Conservation (phyloP, 768 basidiomycete species). For the Steccherinum ochraceum region DNA sequence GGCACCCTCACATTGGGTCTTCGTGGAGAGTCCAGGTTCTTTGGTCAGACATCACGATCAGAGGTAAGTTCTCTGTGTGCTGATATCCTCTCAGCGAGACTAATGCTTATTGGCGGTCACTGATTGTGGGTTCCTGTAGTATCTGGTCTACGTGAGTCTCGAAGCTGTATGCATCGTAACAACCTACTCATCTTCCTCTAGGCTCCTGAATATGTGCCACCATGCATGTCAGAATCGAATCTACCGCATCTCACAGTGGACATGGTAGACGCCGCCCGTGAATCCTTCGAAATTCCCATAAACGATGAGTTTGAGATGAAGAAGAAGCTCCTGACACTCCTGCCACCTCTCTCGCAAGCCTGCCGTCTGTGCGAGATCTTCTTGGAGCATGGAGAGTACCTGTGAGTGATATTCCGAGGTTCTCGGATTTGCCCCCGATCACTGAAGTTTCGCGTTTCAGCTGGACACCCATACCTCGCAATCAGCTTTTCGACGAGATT, state of each 20-base stretch:
- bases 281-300: slow-evolving; percentile 20
- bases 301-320: slow-evolving; percentile 25
- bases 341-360: slow-evolving; percentile 57
- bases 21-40: slow-evolving; percentile 47
- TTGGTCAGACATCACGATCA: slow-evolving; percentile 60
- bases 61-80: slow-evolving; percentile 40
- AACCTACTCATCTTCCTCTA: slow-evolving; percentile 6
- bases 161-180: background rate
- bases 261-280: slow-evolving; percentile 33
- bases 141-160: slow-evolving; percentile 45
- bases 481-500: slow-evolving; percentile 52
- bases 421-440: background rate
- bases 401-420: slow-evolving; percentile 33
- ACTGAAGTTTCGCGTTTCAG: slow-evolving; percentile 26
- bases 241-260: slow-evolving; percentile 34
- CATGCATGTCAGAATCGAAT: slow-evolving; percentile 5
- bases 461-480: slow-evolving; percentile 45
- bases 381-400: slow-evolving; percentile 51
- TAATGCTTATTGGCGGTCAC: too few species aligned
- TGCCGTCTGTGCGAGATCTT: slow-evolving; percentile 57
- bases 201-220: slow-evolving; percentile 19
- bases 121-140: too few species aligned
- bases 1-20: slow-evolving; percentile 55
- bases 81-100: background rate
- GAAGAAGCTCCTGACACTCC: slow-evolving; percentile 36